These are phyloP conservation scores for Chalciporus piperatus DNA, from an alignment of 768 basidiomycete species.

Conservation along the genomic window DNA sequence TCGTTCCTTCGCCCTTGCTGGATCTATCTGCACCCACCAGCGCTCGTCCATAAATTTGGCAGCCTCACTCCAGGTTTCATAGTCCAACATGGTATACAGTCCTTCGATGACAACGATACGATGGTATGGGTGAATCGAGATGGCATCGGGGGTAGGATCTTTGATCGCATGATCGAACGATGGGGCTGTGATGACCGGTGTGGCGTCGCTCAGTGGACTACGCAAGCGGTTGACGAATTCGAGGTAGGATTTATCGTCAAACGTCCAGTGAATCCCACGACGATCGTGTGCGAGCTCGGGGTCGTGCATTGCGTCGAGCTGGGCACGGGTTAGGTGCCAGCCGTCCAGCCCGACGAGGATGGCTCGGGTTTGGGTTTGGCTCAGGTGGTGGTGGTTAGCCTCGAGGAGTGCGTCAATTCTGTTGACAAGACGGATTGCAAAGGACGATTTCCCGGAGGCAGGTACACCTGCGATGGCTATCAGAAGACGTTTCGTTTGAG, in stretches of 20 bases:
- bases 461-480: conserved; percentile 79
- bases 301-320: conserved; percentile 74
- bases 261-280: conserved; percentile 90
- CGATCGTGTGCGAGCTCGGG: conserved; percentile 74
- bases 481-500: conserved; percentile 45
- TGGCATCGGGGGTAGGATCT: conserved; percentile 67
- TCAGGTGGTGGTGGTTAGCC: background rate
- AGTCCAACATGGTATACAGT: conserved; percentile 77
- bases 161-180: conserved; percentile 87
- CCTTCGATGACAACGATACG: conserved; percentile 88
- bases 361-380: conserved; percentile 31
- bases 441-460: conserved; percentile 83
- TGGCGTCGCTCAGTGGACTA: conserved; percentile 22
- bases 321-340: conserved; percentile 83
- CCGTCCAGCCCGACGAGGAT: conserved; percentile 84
- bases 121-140: conserved; percentile 58
- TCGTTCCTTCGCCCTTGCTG: conserved; percentile 52
- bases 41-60: conserved; percentile 69
- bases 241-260: conserved; percentile 72
- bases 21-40: conserved; percentile 66
- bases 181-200: conserved; percentile 56
- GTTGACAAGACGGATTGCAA: conserved; percentile 58
- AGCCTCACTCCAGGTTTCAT: conserved; percentile 70
- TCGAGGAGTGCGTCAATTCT: conserved; percentile 46
- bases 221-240: conserved; percentile 62